Percentiles rank a stretch among this genome's conserved stretches.
Evolutionary conservation across 1,139 yeast species (phyloP).

Genomic region (Cylindricascospora bacillispora): DNA sequence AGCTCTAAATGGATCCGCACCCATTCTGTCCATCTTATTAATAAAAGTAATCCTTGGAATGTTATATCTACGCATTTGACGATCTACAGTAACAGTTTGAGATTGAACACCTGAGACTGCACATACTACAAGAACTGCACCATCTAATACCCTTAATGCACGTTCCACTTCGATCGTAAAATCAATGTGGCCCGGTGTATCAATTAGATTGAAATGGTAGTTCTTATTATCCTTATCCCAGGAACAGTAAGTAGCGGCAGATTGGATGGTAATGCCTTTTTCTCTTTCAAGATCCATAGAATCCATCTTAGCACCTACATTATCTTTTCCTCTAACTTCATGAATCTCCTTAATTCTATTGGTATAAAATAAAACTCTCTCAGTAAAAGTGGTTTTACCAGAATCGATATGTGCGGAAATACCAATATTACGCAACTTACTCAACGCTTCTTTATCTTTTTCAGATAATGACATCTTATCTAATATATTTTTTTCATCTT

Average conservation of each 20-base stretch:
- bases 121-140: conserved; percentile 96
- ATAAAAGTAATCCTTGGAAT: conserved; percentile 94
- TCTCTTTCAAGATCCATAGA: conserved; percentile 96
- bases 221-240: conserved; percentile 66
- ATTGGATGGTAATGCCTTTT: conserved; percentile 95
- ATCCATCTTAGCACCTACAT: conserved; percentile 98
- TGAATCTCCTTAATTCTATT: conserved; percentile 97
- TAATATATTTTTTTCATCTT: conserved; percentile 56
- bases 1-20: conserved; percentile 92
- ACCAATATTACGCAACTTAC: conserved; percentile 80
- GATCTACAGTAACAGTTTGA: conserved; percentile 95
- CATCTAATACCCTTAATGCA: conserved; percentile 91
- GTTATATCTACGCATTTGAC: conserved; percentile 97
- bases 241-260: conserved; percentile 96
- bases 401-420: conserved; percentile 97
- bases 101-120: conserved; percentile 98
- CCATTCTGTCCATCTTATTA: conserved; percentile 98
- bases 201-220: conserved; percentile 87
- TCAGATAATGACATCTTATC: conserved; percentile 41
- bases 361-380: conserved; percentile 89
- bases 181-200: conserved; percentile 97
- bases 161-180: conserved; percentile 98
- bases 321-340: conserved; percentile 95
- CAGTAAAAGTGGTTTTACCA: conserved; percentile 94
- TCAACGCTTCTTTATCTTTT: conserved; percentile 40